Conservation (phyloP, 1,139 yeast genomes). For the Taiozyma onychis region DNA sequence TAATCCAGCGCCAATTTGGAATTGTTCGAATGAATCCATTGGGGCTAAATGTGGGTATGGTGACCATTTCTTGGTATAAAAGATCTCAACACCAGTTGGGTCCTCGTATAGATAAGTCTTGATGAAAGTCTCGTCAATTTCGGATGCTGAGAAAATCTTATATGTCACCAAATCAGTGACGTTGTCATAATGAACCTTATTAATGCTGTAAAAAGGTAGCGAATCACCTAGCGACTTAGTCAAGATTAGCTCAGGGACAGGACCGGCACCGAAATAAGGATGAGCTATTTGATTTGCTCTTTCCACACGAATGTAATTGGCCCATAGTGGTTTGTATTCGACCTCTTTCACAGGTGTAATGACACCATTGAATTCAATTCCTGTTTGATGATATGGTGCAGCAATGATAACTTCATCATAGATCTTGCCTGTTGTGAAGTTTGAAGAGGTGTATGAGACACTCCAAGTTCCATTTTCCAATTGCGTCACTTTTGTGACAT, state of each 20-base stretch:
- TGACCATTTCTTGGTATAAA: slow-evolving; percentile 30
- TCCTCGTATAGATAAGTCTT: slow-evolving; percentile 22
- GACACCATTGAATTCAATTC: slow-evolving; percentile 17
- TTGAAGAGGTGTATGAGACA: background rate
- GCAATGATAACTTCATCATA: slow-evolving; percentile 40
- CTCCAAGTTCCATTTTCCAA: slow-evolving; percentile 7
- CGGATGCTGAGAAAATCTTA: slow-evolving; percentile 33
- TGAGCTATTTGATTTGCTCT: slow-evolving; percentile 11
- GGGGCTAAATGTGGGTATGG: slow-evolving; percentile 33
- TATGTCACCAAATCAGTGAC: slow-evolving; percentile 29
- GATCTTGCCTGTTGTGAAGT: slow-evolving; percentile 5
- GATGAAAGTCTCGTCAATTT: slow-evolving; percentile 21
- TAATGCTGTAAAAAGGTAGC: slow-evolving; percentile 28
- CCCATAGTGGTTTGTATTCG: slow-evolving; percentile 28
- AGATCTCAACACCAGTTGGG: slow-evolving; percentile 18
- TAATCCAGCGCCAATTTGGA: slow-evolving; percentile 26
- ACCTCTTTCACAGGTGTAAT: slow-evolving; percentile 12
- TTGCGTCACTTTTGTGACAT: slow-evolving; percentile 22
- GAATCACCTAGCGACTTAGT: slow-evolving; percentile 22
- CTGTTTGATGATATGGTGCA: slow-evolving; percentile 31
- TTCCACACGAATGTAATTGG: slow-evolving; percentile 23
- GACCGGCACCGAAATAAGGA: slow-evolving; percentile 9
- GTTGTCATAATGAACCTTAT: slow-evolving; percentile 23
- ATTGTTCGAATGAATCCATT: slow-evolving; percentile 20
- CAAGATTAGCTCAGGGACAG: slow-evolving; percentile 27